A percentile compares a stretch with the other conserved stretches of the same genome.
Evolutionary conservation across 176 grass and related monocot genomes (phyloP).

Genomic region (Eragrostis curvula): DNA sequence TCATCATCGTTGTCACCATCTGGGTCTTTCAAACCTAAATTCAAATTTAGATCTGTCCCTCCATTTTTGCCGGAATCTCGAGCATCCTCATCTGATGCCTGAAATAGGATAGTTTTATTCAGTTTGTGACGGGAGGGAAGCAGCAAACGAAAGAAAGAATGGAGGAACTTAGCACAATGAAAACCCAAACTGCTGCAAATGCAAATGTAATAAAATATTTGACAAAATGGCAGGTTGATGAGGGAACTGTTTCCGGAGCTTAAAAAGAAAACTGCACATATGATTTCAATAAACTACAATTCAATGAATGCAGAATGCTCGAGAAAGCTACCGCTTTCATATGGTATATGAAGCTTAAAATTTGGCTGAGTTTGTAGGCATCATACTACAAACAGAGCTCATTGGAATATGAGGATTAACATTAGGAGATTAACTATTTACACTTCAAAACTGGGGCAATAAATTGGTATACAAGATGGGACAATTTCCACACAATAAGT

Average conservation of each 20-base stretch:
- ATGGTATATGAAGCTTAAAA: constrained; percentile 19
- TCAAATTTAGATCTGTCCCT: constrained; percentile 70
- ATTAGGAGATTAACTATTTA: background rate
- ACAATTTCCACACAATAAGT: constrained; percentile 14
- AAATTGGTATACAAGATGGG: background rate
- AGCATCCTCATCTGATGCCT: constrained; percentile 60
- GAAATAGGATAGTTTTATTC: constrained; percentile 33
- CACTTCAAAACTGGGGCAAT: background rate
- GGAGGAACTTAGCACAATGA: background rate
- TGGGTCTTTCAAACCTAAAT: constrained; percentile 64
- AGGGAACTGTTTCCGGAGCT: background rate
- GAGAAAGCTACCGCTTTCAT: background rate
- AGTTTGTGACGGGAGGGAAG: constrained; percentile 1
- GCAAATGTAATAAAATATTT: background rate
- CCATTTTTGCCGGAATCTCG: constrained; percentile 47
- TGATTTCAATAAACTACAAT: background rate
- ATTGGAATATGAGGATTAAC: constrained; percentile 8
- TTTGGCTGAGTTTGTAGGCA: constrained; percentile 9
- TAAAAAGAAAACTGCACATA: background rate
- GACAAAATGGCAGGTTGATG: background rate
- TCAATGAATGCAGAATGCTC: no score
- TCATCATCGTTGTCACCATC: constrained; percentile 55
- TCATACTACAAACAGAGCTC: background rate
- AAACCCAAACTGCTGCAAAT: background rate
- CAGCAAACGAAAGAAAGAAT: background rate